A percentile compares a stretch with the other conserved stretches of the same genome.
These are phyloP conservation scores for Plectosphaerella cucumerina DNA, from an alignment of 2,329 filamentous ascomycete species.

Conservation along the genomic window DNA sequence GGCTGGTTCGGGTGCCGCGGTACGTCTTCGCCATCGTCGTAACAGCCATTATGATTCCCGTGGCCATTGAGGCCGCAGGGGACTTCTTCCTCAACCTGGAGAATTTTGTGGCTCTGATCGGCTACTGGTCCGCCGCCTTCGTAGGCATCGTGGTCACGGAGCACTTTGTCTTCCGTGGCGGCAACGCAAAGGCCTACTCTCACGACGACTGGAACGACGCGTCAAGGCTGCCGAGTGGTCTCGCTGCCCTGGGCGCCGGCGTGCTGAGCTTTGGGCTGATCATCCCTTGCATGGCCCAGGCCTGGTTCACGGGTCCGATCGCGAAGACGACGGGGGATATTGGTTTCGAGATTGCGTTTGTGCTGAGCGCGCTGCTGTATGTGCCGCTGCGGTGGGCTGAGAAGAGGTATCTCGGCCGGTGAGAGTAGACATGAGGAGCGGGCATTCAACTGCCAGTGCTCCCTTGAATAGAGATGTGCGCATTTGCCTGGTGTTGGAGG, in stretches of 20 bases:
- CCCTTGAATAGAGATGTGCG: not conserved
- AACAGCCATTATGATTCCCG: constrained; percentile 55
- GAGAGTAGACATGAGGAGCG: not conserved
- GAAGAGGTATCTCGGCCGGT: constrained; percentile 21
- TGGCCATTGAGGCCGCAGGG: constrained; percentile 50
- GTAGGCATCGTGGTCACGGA: constrained; percentile 45
- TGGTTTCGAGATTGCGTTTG: constrained; percentile 61
- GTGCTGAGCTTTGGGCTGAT: constrained; percentile 45
- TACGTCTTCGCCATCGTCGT: constrained; percentile 54
- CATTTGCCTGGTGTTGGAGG: not conserved
- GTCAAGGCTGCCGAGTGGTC: constrained; percentile 37
- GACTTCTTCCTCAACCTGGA: constrained; percentile 54
- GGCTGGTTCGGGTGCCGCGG: constrained; percentile 51
- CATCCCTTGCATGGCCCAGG: constrained; percentile 56
- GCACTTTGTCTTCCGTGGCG: constrained; percentile 42
- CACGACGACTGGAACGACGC: constrained; percentile 43
- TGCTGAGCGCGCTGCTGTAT: constrained; percentile 42
- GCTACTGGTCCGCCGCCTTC: constrained; percentile 55
- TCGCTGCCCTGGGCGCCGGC: constrained; percentile 42
- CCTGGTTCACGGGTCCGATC: constrained; percentile 59
- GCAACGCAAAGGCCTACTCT: constrained; percentile 40
- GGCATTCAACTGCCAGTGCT: not conserved
- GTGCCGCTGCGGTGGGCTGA: constrained; percentile 43
- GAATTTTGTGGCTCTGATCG: constrained; percentile 54
- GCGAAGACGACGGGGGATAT: constrained; percentile 58